Base-by-base conservation (phyloP, 768 basidiomycete genomes). In the Amanita rubescens region DNA sequence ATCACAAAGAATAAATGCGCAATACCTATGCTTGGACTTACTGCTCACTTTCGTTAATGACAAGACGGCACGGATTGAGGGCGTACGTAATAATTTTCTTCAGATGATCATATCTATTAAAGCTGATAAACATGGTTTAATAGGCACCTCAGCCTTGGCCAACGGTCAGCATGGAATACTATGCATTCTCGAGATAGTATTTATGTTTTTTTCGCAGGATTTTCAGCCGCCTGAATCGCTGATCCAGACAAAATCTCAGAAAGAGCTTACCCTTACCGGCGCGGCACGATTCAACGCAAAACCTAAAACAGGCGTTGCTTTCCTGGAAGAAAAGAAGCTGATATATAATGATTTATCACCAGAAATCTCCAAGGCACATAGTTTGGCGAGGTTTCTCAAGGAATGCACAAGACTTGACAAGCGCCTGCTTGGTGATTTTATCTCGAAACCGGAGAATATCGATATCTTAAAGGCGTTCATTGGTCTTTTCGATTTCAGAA, bases 261-360 rank as follows among this genome's bases (percentile, higher is more conserved):
- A 99, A 69, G 86, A 89, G 50, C 72, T 94, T 5, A 82, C 96
- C 27, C 70, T 94, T 46, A 77, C 85, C 0, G 95, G 92, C 3
- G 90, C 91, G 5, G 71, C 82, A 1, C 82, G 84, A 34, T 99
- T 98, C 73, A 99, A 99, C 63, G 69, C 79, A 12, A 97, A 97
- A 69, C 94, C 96, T 1, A 98, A 95, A 69, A 74, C 78, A 33
- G 96, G 94, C 0, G 68, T 98, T 24, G 79, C 90, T 2, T 97
- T 92, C 70, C 75, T 98, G 33, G 93, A 97, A 65, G 92, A 96
- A 62, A 86, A 95, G 62, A 83, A 83, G n/a, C 73, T 99, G 38
- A 90, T 99, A 54, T 87, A 88, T 63, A 69, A 75, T 4, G 82
- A 89, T 56, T 67, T 82, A 30, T 79, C 80, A 17, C 67, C 75